Evolutionary conservation across 768 basidiomycete genomes (phyloP), one percentile per base, ranked within the genome.

Genomic region (Tylopilus vinaceipallidus): DNA sequence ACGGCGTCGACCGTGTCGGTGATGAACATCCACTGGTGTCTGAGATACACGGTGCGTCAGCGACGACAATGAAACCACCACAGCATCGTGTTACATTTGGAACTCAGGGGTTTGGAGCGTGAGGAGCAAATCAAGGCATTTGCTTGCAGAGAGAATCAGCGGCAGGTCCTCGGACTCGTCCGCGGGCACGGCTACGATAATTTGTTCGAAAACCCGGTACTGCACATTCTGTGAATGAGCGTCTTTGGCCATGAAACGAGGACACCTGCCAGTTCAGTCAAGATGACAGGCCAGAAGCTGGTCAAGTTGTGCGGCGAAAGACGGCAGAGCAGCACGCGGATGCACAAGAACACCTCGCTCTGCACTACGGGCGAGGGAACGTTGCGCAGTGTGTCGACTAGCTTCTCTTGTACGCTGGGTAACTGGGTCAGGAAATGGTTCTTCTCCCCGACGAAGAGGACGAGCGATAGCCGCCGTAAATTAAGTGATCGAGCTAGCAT

Each of bases 21-120:
- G 36, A 98, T 83, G 67, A 98, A 99, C 61, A 97, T 90, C 95
- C 97, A 99, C 73, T 99, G 94, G 66, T 98, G 90, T 64, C 88
- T 91, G 56, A 17, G 17, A 36, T n/a, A n/a, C n/a, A n/a, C n/a
- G n/a, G 33, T 5, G 19, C 13, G 41, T 62, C 10, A 65, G 47
- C 39, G 7, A 47, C n/a, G n/a, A n/a, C n/a, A n/a, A n/a, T n/a
- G n/a, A n/a, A n/a, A n/a, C n/a, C n/a, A n/a, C n/a, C n/a, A n/a
- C n/a, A n/a, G n/a, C n/a, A n/a, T n/a, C n/a, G n/a, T n/a, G n/a
- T n/a, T 63, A 97, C 95, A 98, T 89, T 70, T 98, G 97, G 69
- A 98, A 99, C 66, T 98, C 95, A 63, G 95, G 92, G 0, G 92
- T 95, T 66, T 98, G 95, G 22, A 99, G 72, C 3, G 90, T 86